Evolutionary conservation across 345 rosid species (phyloP).

Genomic region (Noccaea caerulescens): DNA sequence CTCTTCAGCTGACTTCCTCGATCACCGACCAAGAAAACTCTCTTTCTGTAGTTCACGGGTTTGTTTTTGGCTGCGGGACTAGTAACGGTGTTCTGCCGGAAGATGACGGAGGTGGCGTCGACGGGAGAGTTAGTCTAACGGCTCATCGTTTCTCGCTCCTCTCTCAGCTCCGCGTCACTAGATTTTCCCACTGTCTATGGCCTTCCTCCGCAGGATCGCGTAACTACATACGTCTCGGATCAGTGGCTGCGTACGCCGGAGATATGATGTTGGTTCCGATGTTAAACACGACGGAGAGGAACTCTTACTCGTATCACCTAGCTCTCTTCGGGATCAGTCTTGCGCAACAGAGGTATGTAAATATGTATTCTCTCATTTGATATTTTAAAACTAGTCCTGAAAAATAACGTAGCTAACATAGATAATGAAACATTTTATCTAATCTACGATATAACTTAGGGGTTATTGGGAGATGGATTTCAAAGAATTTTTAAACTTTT

Average conservation of each 20-base stretch:
- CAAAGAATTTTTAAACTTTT: too few relatives aligned
- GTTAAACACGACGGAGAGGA: constrained; percentile 27
- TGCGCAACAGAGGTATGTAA: constrained; percentile 23
- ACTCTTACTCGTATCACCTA: constrained; percentile 39
- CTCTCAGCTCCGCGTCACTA: constrained; percentile 37
- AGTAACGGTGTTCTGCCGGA: constrained; percentile 24
- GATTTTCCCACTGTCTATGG: constrained; percentile 46
- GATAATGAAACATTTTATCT: neutral
- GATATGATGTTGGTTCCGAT: constrained; percentile 38
- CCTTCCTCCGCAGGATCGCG: constrained; percentile 36
- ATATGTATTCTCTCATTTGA: neutral
- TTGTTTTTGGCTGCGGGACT: constrained; percentile 45
- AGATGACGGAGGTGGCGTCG: constrained; percentile 31
- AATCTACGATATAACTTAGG: neutral
- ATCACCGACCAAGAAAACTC: constrained; percentile 46
- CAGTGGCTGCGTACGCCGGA: constrained; percentile 32
- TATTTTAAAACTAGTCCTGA: neutral
- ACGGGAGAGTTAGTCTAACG: constrained; percentile 43
- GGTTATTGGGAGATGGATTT: too few relatives aligned
- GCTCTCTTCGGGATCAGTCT: constrained; percentile 34
- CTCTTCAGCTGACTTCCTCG: constrained; percentile 40
- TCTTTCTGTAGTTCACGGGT: constrained; percentile 35
- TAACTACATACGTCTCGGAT: constrained; percentile 42
- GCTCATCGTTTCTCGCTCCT: constrained; percentile 40
- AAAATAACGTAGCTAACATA: neutral